phyloP scores from a whole-genome alignment of 257 asterid species.

The Lithospermum erythrorhizon region DNA sequence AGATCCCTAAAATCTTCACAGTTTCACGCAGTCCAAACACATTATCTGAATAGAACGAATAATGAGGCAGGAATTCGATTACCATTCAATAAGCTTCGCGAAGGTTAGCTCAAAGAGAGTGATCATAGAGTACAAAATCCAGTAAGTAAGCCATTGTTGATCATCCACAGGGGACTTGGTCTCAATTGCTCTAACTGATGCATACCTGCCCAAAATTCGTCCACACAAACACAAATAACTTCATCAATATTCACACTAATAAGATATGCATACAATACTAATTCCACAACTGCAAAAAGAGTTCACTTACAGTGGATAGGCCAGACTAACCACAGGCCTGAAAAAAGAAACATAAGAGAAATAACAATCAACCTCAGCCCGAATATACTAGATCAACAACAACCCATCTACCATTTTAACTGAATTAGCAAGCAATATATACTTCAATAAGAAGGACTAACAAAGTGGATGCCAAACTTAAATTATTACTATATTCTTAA shows the following conservation, averaged over 20 bases:
- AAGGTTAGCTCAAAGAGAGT: constrained; percentile 93
- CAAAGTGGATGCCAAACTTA: constrained; percentile 1
- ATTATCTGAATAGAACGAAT: neutral
- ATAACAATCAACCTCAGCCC: too few species aligned
- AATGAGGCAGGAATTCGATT: constrained; percentile 12
- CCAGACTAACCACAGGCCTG: constrained; percentile 95
- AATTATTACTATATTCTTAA: too few species aligned
- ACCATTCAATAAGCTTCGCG: constrained; percentile 87
- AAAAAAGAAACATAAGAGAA: constrained; percentile 11
- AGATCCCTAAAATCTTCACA: too few species aligned
- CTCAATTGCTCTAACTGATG: constrained; percentile 91
- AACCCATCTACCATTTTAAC: too few species aligned
- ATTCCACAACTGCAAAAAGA: neutral
- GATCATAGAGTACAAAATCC: constrained; percentile 96
- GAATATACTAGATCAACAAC: constrained; percentile 2
- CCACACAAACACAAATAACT: too few species aligned
- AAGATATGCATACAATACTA: neutral
- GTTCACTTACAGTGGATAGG: constrained; percentile 80
- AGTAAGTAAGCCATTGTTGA: constrained; percentile 99
- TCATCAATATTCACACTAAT: too few species aligned
- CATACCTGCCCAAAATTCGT: constrained; percentile 47
- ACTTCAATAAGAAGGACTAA: neutral
- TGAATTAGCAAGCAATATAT: too few species aligned
- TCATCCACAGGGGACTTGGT: constrained; percentile 77
- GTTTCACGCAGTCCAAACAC: too few species aligned